These are phyloP conservation scores for Elsinoe batatas DNA, from an alignment of 2,329 filamentous ascomycete species.

Conservation along the genomic window DNA sequence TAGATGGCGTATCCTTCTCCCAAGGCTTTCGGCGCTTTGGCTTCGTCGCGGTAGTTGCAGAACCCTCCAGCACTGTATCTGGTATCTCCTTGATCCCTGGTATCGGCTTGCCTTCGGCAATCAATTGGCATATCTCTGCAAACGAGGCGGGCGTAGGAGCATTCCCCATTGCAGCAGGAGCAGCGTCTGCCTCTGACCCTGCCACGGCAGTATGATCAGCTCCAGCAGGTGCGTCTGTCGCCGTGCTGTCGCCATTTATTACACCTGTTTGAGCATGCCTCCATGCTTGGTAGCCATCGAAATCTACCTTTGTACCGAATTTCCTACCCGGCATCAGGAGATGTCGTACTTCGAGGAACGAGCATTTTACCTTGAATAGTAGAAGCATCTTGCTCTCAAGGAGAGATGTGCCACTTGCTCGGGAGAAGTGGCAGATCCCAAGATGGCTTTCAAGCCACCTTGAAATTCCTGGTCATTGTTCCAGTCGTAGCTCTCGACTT, in stretches of 20 bases:
- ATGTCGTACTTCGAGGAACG: no score
- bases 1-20: conserved; percentile 50
- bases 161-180: conserved; percentile 24
- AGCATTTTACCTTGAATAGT: conserved; percentile 43
- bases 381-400: conserved; percentile 60
- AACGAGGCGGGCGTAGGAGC: conserved; percentile 75
- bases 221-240: not conserved
- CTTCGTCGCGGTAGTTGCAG: conserved; percentile 49
- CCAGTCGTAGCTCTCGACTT: conserved; percentile 60
- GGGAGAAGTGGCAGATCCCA: conserved; percentile 47
- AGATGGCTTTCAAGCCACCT: conserved; percentile 55
- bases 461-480: conserved; percentile 58
- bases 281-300: conserved; percentile 59
- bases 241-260: conserved; percentile 8
- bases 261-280: conserved; percentile 28
- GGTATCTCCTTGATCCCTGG: conserved; percentile 84
- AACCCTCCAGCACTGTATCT: conserved; percentile 61
- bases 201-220: conserved; percentile 8
- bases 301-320: conserved; percentile 48
- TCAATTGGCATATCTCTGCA: conserved; percentile 73
- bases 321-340: conserved; percentile 27
- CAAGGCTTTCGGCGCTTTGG: conserved; percentile 61
- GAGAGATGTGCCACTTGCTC: conserved; percentile 49
- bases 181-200: conserved; percentile 11
- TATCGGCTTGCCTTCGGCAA: conserved; percentile 71